phyloP scores from a whole-genome alignment of 1,284 basidiomycete genomes.

The Leucoagaricus sp. region DNA sequence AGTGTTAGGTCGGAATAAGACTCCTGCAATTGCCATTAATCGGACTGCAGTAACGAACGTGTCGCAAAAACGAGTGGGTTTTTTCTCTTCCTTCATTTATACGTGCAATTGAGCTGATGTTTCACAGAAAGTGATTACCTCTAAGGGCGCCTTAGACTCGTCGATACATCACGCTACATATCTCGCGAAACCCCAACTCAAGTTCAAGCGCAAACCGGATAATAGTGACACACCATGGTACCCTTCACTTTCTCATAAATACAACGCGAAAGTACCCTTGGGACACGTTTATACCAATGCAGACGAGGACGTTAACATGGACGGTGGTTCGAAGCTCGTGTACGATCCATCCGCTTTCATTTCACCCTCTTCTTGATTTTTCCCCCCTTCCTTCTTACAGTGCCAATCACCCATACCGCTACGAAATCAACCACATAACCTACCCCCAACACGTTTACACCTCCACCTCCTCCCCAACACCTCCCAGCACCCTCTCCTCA shows the following conservation, averaged over 20 bases:
- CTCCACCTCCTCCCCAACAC: constrained; percentile 44
- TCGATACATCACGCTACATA: constrained; percentile 69
- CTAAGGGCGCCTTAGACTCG: constrained; percentile 50
- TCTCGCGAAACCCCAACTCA: constrained; percentile 78
- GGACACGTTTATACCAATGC: constrained; percentile 53
- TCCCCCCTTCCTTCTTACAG: constrained; percentile 24
- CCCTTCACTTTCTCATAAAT: constrained; percentile 70
- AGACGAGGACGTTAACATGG: constrained; percentile 32
- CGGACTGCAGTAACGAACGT: constrained; percentile 23
- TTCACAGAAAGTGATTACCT: constrained; percentile 10
- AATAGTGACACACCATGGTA: constrained; percentile 63
- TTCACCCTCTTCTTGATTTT: constrained; percentile 2
- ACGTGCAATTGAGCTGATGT: not conserved
- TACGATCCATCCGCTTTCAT: constrained; percentile 10
- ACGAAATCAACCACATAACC: constrained; percentile 74
- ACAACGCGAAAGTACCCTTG: constrained; percentile 78
- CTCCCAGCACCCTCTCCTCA: constrained; percentile 61
- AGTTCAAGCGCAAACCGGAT: constrained; percentile 61
- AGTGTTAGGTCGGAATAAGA: constrained; percentile 70
- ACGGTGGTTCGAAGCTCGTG: constrained; percentile 13
- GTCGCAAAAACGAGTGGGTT: constrained; percentile 15
- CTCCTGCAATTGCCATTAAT: constrained; percentile 61
- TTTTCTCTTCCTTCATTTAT: constrained; percentile 17
- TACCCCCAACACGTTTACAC: constrained; percentile 74
- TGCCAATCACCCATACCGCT: constrained; percentile 74